phyloP scores from a whole-genome alignment of 345 rosid species.

The Eucalyptus curtisii region DNA sequence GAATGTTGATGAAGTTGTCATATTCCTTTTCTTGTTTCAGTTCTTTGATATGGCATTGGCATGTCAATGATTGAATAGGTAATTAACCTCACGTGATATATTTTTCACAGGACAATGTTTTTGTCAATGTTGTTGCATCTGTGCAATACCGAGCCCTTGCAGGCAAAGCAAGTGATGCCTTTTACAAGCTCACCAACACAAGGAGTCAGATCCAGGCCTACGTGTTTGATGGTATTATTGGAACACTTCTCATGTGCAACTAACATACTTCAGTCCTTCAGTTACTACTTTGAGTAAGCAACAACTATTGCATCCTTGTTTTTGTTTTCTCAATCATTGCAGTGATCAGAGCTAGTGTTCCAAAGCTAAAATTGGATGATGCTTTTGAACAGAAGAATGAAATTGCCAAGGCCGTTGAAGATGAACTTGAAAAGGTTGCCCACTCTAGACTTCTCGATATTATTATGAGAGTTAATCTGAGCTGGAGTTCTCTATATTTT shows the following conservation, averaged over 20 bases:
- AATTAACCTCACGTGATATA: not conserved
- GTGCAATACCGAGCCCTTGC: conserved; percentile 30
- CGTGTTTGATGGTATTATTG: conserved; percentile 24
- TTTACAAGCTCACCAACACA: conserved; percentile 28
- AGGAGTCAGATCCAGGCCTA: conserved; percentile 29
- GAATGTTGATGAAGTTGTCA: not conserved
- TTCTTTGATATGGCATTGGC: not conserved
- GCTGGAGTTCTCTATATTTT: not conserved
- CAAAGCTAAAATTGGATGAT: conserved; percentile 16
- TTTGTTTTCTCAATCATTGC: not conserved
- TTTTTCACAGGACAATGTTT: conserved; percentile 24
- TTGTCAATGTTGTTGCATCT: conserved; percentile 35
- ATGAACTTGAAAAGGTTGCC: conserved; percentile 24
- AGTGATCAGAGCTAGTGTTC: conserved; percentile 27
- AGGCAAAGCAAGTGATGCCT: conserved; percentile 25
- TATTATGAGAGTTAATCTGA: not conserved
- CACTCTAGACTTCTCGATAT: not conserved
- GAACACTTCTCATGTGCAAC: not conserved
- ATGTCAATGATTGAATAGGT: not conserved
- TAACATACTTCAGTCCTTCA: not conserved
- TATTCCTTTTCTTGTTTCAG: not conserved
- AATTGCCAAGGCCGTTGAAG: conserved; percentile 24
- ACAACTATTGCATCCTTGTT: not conserved
- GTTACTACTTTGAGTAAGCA: not conserved
- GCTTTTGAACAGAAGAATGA: conserved; percentile 28